phyloP scores from a whole-genome alignment of 768 basidiomycete species.

The Podaxis sp. region DNA sequence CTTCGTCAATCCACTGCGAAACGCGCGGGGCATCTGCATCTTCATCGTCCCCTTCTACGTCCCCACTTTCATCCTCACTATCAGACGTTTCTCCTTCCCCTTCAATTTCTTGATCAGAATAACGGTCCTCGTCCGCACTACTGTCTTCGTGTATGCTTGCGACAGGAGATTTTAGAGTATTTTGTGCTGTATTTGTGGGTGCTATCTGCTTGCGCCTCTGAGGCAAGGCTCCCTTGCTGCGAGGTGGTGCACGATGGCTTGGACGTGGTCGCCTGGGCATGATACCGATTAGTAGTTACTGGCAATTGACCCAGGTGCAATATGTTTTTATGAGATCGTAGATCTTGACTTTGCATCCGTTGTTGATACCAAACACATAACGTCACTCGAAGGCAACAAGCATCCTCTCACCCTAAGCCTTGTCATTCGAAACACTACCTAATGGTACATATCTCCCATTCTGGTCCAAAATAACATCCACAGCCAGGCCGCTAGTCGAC shows the following conservation, averaged over 20 bases:
- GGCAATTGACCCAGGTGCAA: neutral
- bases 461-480: slow-evolving; percentile 54
- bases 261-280: slow-evolving; percentile 43
- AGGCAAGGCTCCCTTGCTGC: neutral
- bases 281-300: neutral
- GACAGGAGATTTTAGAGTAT: neutral
- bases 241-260: neutral
- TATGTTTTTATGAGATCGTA: neutral
- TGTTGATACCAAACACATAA: slow-evolving; percentile 2
- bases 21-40: slow-evolving; percentile 26
- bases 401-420: neutral
- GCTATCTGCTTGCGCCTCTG: neutral
- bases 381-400: neutral
- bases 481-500: slow-evolving; percentile 54
- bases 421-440: slow-evolving; percentile 18
- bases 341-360: neutral
- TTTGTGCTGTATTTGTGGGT: neutral
- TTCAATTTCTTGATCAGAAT: slow-evolving; percentile 9
- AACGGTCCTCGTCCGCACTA: slow-evolving; percentile 18
- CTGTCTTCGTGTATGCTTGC: neutral
- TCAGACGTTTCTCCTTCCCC: neutral
- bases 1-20: slow-evolving; percentile 28
- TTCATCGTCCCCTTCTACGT: slow-evolving; percentile 19
- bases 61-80: slow-evolving; percentile 13
- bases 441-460: slow-evolving; percentile 58